Evolutionary conservation across 306 rosid genomes (phyloP), one percentile per base, ranked within the genome.

Genomic region (Citrullus colocynthis): DNA sequence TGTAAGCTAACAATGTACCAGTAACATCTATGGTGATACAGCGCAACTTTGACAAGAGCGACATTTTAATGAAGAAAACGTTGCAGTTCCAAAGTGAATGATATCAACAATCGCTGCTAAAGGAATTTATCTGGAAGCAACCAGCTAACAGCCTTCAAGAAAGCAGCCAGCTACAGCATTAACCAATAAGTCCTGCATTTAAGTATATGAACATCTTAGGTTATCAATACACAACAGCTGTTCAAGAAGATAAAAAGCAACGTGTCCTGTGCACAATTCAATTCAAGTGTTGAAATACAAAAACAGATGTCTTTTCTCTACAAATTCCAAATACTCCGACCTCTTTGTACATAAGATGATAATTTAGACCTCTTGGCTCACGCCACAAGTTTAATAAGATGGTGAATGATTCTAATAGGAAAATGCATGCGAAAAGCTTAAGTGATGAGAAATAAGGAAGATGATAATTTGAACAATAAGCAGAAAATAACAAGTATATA

Each of bases 21-120:
- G 99, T 92, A 79, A 92, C 99, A 82, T 95, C 99, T 56, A 95
- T 63, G 6, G 99, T 92, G 79, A 95, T 86, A 82, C 97, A 95
- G 10, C 97, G 96, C 77, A 95, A 82, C 73, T 61, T 90, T 3
- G 91, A 75, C 81, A 90, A 78, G 39, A 89, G 2, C 15, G 97
- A 65, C 99, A 90, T 92, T 81, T 80, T 74, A 60, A 41, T 24
- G 8, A 58, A 48, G 70, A 75, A 74, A 20, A 7, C 1, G 48
- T 18, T 9, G 37, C 70, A 4, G 79, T 11, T 18, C 6, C 78
- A 16, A 45, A 70, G 39, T 70, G 76, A 45, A 20, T 70, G 76
- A 70, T 69, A 69, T 42, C 11, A 11, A 42, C 28, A 18, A n/a
- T 41, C n/a, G 54, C 55, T n/a, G 74, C 36, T 39, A 62, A 15